A percentile compares a stretch with the other conserved stretches of the same genome.
Evolutionary conservation across 768 basidiomycete species (phyloP).

Genomic region (Boletus speciosus): DNA sequence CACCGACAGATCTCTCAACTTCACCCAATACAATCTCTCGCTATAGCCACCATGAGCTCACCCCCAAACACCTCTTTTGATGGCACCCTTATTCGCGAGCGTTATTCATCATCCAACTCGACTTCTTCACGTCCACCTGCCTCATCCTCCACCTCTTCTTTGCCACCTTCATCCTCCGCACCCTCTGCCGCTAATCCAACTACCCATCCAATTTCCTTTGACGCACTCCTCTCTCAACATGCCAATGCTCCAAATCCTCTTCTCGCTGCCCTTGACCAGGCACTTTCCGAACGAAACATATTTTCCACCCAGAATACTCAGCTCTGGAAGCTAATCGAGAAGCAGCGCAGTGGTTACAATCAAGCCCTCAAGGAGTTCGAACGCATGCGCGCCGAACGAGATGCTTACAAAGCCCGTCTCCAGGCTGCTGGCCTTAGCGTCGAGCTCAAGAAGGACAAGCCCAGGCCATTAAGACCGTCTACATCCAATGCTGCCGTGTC

Average conservation of each 20-base stretch:
- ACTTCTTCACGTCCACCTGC: conserved; percentile 32
- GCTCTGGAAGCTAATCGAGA: conserved; percentile 94
- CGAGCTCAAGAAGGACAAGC: conserved; percentile 39
- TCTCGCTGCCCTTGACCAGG: conserved; percentile 65
- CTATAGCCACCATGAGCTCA: conserved; percentile 15
- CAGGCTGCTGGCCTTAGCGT: conserved; percentile 30
- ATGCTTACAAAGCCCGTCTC: conserved; percentile 46
- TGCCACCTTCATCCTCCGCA: conserved; percentile 22
- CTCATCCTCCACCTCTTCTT: conserved; percentile 28
- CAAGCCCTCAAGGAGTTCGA: conserved; percentile 83
- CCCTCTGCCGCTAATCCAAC: conserved; percentile 30
- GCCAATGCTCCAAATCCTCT: conserved; percentile 50
- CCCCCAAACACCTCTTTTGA: conserved; percentile 12
- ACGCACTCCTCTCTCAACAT: conserved; percentile 54
- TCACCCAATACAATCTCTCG: background rate
- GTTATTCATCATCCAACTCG: conserved; percentile 20
- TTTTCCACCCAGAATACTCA: conserved; percentile 83
- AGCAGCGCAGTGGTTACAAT: conserved; percentile 78
- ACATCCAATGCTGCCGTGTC: conserved; percentile 24
- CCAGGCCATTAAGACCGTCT: conserved; percentile 18
- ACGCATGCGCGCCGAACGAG: conserved; percentile 77
- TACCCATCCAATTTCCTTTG: conserved; percentile 42
- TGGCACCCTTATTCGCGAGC: conserved; percentile 22
- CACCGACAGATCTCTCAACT: background rate
- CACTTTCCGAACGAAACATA: conserved; percentile 75